Evolutionary conservation across 352 stramenopile genomes (phyloP).

Genomic region (Phytophthora fragariaefolia): DNA sequence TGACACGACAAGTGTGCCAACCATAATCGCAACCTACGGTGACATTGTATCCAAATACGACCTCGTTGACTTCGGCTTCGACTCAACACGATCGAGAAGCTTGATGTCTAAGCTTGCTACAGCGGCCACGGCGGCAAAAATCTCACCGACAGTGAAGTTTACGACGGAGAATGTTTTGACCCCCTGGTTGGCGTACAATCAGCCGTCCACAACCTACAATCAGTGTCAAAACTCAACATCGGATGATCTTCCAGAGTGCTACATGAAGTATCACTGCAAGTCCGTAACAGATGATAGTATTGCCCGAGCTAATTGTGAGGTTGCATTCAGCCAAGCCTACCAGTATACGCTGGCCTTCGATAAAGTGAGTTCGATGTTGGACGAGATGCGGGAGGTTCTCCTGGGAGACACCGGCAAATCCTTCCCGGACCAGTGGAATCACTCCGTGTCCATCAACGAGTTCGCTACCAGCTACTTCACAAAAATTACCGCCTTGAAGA

Average conservation of each 20-base stretch:
- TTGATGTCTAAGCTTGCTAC: conserved; percentile 50
- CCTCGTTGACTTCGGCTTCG: conserved; percentile 71
- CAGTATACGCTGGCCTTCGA: conserved; percentile 67
- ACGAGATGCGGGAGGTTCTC: conserved; percentile 78
- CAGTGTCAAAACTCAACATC: conserved; percentile 36
- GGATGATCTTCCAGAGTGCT: conserved; percentile 62
- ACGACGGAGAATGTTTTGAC: conserved; percentile 68
- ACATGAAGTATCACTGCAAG: conserved; percentile 66
- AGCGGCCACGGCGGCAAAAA: conserved; percentile 33
- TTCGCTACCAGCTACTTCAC: conserved; percentile 69
- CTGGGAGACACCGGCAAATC: conserved; percentile 66
- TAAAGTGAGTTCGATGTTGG: conserved; percentile 63
- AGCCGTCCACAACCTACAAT: conserved; percentile 20
- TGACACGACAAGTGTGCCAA: conserved; percentile 47
- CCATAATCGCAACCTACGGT: conserved; percentile 55
- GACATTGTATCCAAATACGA: conserved; percentile 56
- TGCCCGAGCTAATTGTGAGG: conserved; percentile 49
- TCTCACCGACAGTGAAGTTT: conserved; percentile 27
- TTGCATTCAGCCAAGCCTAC: conserved; percentile 60
- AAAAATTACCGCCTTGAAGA: conserved; percentile 51
- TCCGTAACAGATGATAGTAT: conserved; percentile 7
- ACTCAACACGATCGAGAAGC: conserved; percentile 53
- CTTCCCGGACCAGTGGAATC: conserved; percentile 69
- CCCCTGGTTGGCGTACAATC: conserved; percentile 62
- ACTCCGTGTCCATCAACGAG: conserved; percentile 67